phyloP scores from a whole-genome alignment of 331 rosid genomes.

The Malus hybrid region DNA sequence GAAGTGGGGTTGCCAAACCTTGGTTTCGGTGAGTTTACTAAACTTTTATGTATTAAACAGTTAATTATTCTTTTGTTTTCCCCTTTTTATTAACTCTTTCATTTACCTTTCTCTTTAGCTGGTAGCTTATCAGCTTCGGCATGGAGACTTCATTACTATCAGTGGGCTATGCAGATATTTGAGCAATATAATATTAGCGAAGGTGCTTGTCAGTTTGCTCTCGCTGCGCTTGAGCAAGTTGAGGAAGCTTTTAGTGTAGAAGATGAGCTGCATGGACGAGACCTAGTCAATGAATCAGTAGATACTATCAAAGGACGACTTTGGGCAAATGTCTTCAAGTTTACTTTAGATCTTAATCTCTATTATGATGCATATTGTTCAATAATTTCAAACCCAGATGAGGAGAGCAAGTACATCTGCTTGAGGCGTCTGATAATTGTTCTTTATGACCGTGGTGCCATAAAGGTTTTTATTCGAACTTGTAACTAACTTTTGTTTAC shows the following conservation, averaged over 20 bases:
- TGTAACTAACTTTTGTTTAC: neutral
- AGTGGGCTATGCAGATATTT: conserved; percentile 90
- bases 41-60: conserved; percentile 7
- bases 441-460: conserved; percentile 71
- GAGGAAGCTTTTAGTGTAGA: conserved; percentile 55
- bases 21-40: conserved; percentile 52
- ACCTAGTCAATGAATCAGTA: conserved; percentile 49
- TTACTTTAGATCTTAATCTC: conserved; percentile 71
- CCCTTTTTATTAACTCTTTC: conserved; percentile 9
- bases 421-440: conserved; percentile 87
- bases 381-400: conserved; percentile 90
- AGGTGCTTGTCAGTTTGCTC: conserved; percentile 95
- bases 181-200: conserved; percentile 77
- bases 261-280: conserved; percentile 24
- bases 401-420: conserved; percentile 86
- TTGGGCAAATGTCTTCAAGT: conserved; percentile 93
- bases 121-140: conserved; percentile 43
- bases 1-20: conserved; percentile 52
- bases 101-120: conserved; percentile 22
- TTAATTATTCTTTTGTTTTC: neutral
- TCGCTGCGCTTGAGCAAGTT: conserved; percentile 95
- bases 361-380: conserved; percentile 88
- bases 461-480: conserved; percentile 51
- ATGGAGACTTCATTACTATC: conserved; percentile 84
- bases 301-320: conserved; percentile 71